These are phyloP conservation scores for Talaromyces sp. DNA, from an alignment of 2,329 filamentous ascomycete species.

Conservation along the genomic window DNA sequence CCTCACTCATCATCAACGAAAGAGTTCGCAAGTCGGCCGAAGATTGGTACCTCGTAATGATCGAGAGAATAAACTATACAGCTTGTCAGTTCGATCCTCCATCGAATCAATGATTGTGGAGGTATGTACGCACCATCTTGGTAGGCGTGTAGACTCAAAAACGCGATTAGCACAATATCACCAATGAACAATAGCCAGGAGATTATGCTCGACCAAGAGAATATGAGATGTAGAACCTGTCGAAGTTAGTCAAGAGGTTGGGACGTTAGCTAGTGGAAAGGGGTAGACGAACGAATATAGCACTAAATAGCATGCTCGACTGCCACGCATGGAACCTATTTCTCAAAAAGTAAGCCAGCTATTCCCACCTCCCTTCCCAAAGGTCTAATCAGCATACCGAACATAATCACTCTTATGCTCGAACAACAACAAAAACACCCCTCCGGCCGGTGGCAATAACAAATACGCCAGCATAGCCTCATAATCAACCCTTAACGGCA, in stretches of 20 bases:
- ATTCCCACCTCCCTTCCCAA: background rate
- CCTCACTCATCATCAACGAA: slow-evolving; percentile 81
- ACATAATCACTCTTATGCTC: slow-evolving; percentile 98
- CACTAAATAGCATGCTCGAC: slow-evolving; percentile 76
- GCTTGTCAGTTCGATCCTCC: background rate
- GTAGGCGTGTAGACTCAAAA: slow-evolving; percentile 76
- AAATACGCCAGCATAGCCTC: slow-evolving; percentile 90
- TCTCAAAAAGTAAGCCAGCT: slow-evolving; percentile 4
- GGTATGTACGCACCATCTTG: slow-evolving; percentile 62
- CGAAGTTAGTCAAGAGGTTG: slow-evolving; percentile 3
- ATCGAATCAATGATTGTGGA: background rate
- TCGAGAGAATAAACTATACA: slow-evolving; percentile 57
- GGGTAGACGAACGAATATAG: slow-evolving; percentile 51
- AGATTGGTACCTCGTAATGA: slow-evolving; percentile 80
- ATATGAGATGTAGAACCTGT: slow-evolving; percentile 76
- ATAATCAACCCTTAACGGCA: slow-evolving; percentile 81
- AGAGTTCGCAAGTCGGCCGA: slow-evolving; percentile 79
- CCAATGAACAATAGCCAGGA: slow-evolving; percentile 77
- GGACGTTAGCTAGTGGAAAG: background rate
- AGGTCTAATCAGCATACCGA: slow-evolving; percentile 54
- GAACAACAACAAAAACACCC: slow-evolving; percentile 75
- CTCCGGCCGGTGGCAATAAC: slow-evolving; percentile 77
- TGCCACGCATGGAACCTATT: slow-evolving; percentile 94
- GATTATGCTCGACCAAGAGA: slow-evolving; percentile 79
- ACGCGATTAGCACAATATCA: slow-evolving; percentile 73